Conservation (phyloP, 2,329 filamentous ascomycete species). For the Colletotrichum limetticola region DNA sequence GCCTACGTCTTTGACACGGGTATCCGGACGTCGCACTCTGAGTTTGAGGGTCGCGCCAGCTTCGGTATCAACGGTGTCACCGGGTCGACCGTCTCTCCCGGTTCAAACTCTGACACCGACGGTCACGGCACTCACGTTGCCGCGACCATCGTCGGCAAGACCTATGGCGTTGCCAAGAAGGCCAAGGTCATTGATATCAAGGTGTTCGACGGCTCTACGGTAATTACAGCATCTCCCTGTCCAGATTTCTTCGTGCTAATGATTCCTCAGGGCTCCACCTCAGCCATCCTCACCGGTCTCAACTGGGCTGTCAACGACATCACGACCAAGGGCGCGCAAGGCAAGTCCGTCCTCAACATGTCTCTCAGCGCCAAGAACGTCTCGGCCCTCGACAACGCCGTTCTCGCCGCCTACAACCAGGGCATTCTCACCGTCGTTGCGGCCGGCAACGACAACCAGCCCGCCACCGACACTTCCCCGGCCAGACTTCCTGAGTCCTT, state of each 20-base stretch:
- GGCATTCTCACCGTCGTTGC: constrained; percentile 65
- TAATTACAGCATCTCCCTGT: constrained; percentile 37
- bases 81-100: constrained; percentile 38
- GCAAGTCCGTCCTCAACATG: constrained; percentile 51
- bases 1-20: constrained; percentile 58
- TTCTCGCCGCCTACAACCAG: constrained; percentile 51
- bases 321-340: constrained; percentile 31
- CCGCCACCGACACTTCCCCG: constrained; percentile 52
- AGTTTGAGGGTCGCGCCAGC: constrained; percentile 42
- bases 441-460: constrained; percentile 61
- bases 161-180: constrained; percentile 45
- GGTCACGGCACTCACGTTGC: constrained; percentile 47
- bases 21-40: constrained; percentile 49
- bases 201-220: constrained; percentile 38
- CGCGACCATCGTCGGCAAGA: constrained; percentile 43
- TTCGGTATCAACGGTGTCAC: constrained; percentile 42
- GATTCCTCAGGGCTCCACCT: constrained; percentile 14
- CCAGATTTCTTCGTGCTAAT: constrained; percentile 1
- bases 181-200: constrained; percentile 43
- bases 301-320: constrained; percentile 42
- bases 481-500: constrained; percentile 48
- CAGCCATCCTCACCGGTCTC: constrained; percentile 37
- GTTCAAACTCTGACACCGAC: constrained; percentile 33
- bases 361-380: constrained; percentile 52
- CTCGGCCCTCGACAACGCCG: constrained; percentile 63